phyloP scores from a whole-genome alignment of 495 filamentous ascomycete species.

The Penicillium longicatenatum region DNA sequence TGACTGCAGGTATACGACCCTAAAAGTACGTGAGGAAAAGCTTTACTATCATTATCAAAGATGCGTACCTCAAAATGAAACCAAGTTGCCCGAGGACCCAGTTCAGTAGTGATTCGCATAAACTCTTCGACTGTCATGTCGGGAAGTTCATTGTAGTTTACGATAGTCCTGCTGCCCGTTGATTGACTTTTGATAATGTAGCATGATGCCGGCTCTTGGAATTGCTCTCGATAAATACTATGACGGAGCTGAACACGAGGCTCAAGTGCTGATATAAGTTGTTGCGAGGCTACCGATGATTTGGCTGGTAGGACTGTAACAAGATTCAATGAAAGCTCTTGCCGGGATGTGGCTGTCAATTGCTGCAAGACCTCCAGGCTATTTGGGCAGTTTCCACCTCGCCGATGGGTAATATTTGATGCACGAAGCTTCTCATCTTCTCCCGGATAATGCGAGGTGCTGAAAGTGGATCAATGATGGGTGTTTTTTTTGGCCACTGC shows the following conservation, averaged over 20 bases:
- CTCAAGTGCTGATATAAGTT: conserved; percentile 44
- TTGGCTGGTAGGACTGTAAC: conserved; percentile 45
- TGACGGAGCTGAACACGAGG: conserved; percentile 47
- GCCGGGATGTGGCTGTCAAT: conserved; percentile 31
- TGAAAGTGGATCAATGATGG: conserved; percentile 22
- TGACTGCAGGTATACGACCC: conserved; percentile 68
- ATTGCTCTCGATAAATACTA: conserved; percentile 61
- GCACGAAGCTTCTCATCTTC: conserved; percentile 76
- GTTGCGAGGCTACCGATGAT: conserved; percentile 38
- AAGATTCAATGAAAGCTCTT: conserved; percentile 35
- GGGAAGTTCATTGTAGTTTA: conserved; percentile 67
- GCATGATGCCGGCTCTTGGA: conserved; percentile 63
- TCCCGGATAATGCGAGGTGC: conserved; percentile 63
- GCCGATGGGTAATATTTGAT: conserved; percentile 55
- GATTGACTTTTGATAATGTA: conserved; percentile 67
- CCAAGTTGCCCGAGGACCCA: conserved; percentile 47
- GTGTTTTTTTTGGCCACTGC: neutral
- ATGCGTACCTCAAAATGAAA: conserved; percentile 72
- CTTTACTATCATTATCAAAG: neutral
- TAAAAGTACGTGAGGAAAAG: conserved; percentile 26
- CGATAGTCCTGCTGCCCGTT: conserved; percentile 65
- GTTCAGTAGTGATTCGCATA: conserved; percentile 25
- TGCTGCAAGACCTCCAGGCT: conserved; percentile 69
- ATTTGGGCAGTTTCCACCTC: conserved; percentile 74
- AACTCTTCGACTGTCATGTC: conserved; percentile 68